Evolutionary conservation across 2,329 filamentous ascomycete species (phyloP), one percentile per base, ranked within the genome.

Genomic region (Macrophomina phaseolina): DNA sequence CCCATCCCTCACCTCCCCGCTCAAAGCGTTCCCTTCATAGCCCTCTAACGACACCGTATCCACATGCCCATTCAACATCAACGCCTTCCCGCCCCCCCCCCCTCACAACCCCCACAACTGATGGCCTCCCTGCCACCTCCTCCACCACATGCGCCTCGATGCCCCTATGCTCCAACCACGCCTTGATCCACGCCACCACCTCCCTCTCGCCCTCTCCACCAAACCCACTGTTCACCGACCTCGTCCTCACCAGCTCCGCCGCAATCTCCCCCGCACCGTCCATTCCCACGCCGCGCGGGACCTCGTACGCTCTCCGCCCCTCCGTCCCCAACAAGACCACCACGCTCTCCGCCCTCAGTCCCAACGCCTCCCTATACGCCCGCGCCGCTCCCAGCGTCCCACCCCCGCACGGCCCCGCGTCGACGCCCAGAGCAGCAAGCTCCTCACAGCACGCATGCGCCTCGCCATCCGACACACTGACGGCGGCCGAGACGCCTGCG

Each of bases 321-420:
- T 90, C 88, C 0, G 89, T 91, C 67, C 85, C 87, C 45, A 90
- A 81, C 2, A 91, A 74, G 1, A 91, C 82, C 0, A 91, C 81
- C 0, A 86, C 80, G 0, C 86, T 83, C 18, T 85, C 77, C 0
- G 73, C 70, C n/a, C 77, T 73, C 0, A 85, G 70, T 4, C 32
- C 46, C 12, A 64, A 16, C 32, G 0, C 71, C 62, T 1, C 72
- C 68, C 49, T 76, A 77, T 11, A 78, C 73, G 1, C 76, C 70
- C 79, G 78, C 18, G 91, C 71, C 0, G 85, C 88, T 14, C 83
- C 83, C 4, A 84, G 69, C 1, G 79, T 73, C 0, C 87, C 84
- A 11, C 82, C 83, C n/a, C 87, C 87, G 69, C 88, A 90, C 1
- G 88, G 87, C 0, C 88, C 88, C 14, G 83, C 80, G 34, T 77